Evolutionary conservation across 2,329 filamentous ascomycete species (phyloP).

Genomic region (Shiraia sp.): DNA sequence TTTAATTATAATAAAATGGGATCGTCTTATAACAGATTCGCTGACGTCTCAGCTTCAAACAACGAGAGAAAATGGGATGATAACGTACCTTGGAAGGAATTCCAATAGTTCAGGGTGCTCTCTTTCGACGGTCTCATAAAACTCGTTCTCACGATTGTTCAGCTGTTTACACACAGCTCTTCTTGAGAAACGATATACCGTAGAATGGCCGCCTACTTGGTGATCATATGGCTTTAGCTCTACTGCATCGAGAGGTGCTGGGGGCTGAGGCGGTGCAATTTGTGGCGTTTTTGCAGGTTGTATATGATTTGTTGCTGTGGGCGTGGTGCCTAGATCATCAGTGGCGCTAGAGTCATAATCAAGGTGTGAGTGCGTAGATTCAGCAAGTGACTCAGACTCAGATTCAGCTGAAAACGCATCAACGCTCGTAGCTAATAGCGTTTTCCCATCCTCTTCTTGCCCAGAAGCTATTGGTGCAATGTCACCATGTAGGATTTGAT

Average conservation of each 20-base stretch:
- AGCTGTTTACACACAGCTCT: conserved; percentile 97
- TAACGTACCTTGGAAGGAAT: conserved; percentile 75
- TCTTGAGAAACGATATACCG: conserved; percentile 92
- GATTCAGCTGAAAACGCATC: conserved; percentile 45
- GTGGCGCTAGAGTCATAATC: conserved; percentile 58
- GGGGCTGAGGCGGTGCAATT: conserved; percentile 40
- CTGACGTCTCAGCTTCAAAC: conserved; percentile 47
- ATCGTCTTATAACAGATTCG: conserved; percentile 32
- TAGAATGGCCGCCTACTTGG: conserved; percentile 96
- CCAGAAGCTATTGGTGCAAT: conserved; percentile 49
- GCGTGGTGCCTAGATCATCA: conserved; percentile 54
- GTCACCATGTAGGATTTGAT: conserved; percentile 64
- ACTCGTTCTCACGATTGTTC: conserved; percentile 97
- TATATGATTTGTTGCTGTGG: conserved; percentile 37
- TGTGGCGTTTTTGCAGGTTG: conserved; percentile 36
- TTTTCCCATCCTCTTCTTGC: conserved; percentile 44
- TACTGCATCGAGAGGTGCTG: conserved; percentile 79
- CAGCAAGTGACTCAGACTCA: conserved; percentile 47
- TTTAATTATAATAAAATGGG: conserved; percentile 3
- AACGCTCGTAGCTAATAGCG: conserved; percentile 37
- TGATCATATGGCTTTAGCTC: conserved; percentile 96
- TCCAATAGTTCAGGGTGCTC: conserved; percentile 86
- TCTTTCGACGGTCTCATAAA: conserved; percentile 94
- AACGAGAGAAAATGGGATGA: conserved; percentile 17
- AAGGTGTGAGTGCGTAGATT: conserved; percentile 49